phyloP scores from a whole-genome alignment of 129 eudicot genomes.

The Artemisia argyi region DNA sequence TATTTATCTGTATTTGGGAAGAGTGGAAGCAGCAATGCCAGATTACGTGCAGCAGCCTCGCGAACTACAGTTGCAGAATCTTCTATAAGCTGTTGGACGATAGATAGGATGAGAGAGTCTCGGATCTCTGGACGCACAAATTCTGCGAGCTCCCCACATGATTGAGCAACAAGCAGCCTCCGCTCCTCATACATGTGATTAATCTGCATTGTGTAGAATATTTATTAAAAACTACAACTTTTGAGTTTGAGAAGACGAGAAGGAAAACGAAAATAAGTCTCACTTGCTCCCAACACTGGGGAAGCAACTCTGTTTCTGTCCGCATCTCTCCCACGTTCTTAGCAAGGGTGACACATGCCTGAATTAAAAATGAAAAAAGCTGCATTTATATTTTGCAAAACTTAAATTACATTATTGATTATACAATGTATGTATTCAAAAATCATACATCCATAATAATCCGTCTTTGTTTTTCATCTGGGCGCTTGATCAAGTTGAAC shows the following conservation, averaged over 20 bases:
- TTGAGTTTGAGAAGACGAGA: neutral
- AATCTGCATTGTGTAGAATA: constrained; percentile 51
- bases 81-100: constrained; percentile 91
- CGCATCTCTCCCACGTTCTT: constrained; percentile 90
- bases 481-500: constrained; percentile 94
- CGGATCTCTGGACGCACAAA: constrained; percentile 97
- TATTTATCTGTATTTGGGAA: constrained; percentile 92
- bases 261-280: constrained; percentile 32
- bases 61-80: constrained; percentile 96
- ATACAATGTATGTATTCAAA: constrained; percentile 11
- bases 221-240: neutral
- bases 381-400: constrained; percentile 1
- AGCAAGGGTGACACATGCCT: constrained; percentile 98
- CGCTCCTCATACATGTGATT: constrained; percentile 97
- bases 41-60: constrained; percentile 96
- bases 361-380: constrained; percentile 24
- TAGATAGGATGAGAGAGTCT: constrained; percentile 90
- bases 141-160: constrained; percentile 96
- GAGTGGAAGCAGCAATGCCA: constrained; percentile 96
- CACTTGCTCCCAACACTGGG: constrained; percentile 99
- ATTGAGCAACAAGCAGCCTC: constrained; percentile 97
- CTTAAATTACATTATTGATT: neutral
- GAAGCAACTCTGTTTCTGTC: constrained; percentile 95
- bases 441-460: constrained; percentile 92
- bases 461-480: constrained; percentile 92